Evolutionary conservation across 306 rosid species (phyloP), one percentile per base, ranked within the genome.

Genomic region (Trifolium fragiferum): DNA sequence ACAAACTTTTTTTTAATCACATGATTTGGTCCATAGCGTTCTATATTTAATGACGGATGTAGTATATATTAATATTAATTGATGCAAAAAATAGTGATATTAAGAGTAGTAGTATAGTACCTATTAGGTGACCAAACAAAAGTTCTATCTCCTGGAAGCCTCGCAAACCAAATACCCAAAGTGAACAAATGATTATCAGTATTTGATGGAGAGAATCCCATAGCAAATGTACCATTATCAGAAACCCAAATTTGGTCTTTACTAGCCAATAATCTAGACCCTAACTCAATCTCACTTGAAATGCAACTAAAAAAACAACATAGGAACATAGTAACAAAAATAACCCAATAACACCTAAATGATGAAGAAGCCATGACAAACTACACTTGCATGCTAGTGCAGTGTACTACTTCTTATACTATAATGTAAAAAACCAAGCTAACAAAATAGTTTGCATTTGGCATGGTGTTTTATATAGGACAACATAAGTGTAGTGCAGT

Each of bases 171-270:
- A 81, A 91, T 81, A 0, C 81, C 96, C n/a, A 91, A 62, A 23
- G 69, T 76, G 89, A 84, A 73, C 2, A 53, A 77, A 19, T 77
- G 57, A 33, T 64, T 47, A 63, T 51, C 80, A 12, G 49, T 62
- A 3, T 66, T 81, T 4, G 80, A 7, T 8, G 89, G 84, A 41
- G 90, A 79, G 82, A 94, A 94, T 23, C 98, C 98, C 49, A 94
- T 81, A 33, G 94, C 96, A 80, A 94, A 94, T 7, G 98, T 94
- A 10, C 93, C 84, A 83, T 94, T 90, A 4, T 87, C 89, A 3
- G 98, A 94, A 73, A 86, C 54, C 92, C 97, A 84, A 0, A 76
- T 38, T 66, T 73, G 84, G 76, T 83, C 77, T 33, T 75, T 70
- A 49, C 82, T 70, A n/a, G 98, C 93, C 74, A 78, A 14, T 78